Base-by-base conservation (phyloP, 352 stramenopile species). In the Pythium scleroteichum region DNA sequence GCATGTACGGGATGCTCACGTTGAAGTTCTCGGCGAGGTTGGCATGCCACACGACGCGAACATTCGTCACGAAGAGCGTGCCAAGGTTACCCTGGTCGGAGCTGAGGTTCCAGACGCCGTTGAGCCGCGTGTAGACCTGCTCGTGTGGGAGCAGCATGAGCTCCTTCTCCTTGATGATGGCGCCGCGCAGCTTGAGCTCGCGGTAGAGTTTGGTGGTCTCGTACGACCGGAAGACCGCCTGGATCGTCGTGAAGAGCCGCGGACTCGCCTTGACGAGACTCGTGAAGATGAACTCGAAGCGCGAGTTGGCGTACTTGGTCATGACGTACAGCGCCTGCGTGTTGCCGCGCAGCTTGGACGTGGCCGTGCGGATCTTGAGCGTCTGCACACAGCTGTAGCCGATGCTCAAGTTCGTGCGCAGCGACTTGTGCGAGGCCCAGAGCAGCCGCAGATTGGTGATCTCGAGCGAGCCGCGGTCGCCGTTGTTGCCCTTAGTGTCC, bases 401-500 rank as follows among this genome's bases (percentile, higher is more conserved):
- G 59, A 95, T 91, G 67, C 79, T 96, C 10, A 97, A 63, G 57
- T 97, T 97, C 26, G 85, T 94, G 12, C 79, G 76, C 35, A 79
- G 67, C 12, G 76, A 87, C 69, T 93, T 94, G 79, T 98, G 90
- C 52, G 82, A 92, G 10, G 90, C 79, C 92, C 92, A 98, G 1
- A 97, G 59, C 38, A 98, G 76, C 38, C 92, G 69, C 65, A 98
- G 64, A 68, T 97, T 98, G n/a, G 92, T 97, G 62, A 98, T 91
- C 59, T 93, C 74, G 7, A 97, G 71, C 23, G 77, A 87, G 12
- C 89, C 92, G 60, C 88, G 77, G 48, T 97, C 88, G 64, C 92
- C 92, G 69, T 97, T 97, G 75, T 98, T 98, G 39, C 90, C 92
- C 68, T 98, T 98, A 10, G 92, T 98, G 65, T 98, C 92, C 63